A percentile compares a stretch with the other conserved stretches of the same genome.
phyloP scores from a whole-genome alignment of 2,329 filamentous ascomycete genomes.

The Monilinia vaccinii-corymbosi region DNA sequence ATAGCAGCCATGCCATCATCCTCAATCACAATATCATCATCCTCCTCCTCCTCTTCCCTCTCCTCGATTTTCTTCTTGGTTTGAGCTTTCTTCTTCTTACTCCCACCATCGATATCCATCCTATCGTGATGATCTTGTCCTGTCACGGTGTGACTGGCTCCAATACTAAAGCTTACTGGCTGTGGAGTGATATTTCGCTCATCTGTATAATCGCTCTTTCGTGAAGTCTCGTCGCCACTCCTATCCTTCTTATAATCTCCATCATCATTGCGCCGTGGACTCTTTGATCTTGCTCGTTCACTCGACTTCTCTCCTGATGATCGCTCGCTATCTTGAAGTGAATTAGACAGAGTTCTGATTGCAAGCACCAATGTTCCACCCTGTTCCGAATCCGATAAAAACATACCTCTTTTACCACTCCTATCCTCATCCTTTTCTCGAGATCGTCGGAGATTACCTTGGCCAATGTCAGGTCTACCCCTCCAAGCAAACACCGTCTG shows the following conservation, averaged over 20 bases:
- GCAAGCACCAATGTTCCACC: not conserved
- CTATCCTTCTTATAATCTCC: slow-evolving; percentile 11
- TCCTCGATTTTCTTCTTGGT: slow-evolving; percentile 21
- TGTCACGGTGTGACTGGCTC: slow-evolving; percentile 10
- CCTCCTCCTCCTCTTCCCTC: slow-evolving; percentile 34
- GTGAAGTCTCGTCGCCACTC: slow-evolving; percentile 10
- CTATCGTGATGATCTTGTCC: slow-evolving; percentile 24
- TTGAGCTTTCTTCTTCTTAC: slow-evolving; percentile 24
- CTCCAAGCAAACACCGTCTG: slow-evolving; percentile 6
- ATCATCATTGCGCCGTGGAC: slow-evolving; percentile 12
- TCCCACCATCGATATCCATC: slow-evolving; percentile 28
- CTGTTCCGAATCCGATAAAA: not conserved
- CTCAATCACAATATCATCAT: slow-evolving; percentile 42
- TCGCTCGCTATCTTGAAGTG: slow-evolving; percentile 18
- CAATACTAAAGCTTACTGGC: slow-evolving; percentile 28
- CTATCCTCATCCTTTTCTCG: slow-evolving; percentile 2
- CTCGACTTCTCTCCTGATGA: slow-evolving; percentile 16
- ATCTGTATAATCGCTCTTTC: not conserved
- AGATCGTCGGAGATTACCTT: not conserved
- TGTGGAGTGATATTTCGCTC: slow-evolving; percentile 21
- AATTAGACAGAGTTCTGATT: slow-evolving; percentile 12
- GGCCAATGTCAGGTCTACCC: slow-evolving; percentile 8
- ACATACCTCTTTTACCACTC: slow-evolving; percentile 11
- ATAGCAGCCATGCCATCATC: slow-evolving; percentile 67
- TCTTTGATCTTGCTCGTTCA: slow-evolving; percentile 16